These are phyloP conservation scores for Spinellus fusiger DNA, from an alignment of 192 early-diverging fungal genomes.

Conservation along the genomic window DNA sequence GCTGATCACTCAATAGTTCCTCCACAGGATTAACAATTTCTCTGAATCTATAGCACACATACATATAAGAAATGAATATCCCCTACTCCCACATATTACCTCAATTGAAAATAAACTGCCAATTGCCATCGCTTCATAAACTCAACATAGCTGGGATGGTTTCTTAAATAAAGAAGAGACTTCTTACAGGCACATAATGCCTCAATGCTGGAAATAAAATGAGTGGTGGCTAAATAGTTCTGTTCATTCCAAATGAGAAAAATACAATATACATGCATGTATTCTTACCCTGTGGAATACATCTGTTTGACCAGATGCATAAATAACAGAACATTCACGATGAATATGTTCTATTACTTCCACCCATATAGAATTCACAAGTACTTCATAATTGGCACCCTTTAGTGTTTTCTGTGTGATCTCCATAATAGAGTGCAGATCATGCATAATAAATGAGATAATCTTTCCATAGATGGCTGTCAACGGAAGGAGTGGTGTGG, in stretches of 20 bases:
- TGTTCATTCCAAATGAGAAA: slow-evolving; percentile 4
- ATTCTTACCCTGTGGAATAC: slow-evolving; percentile 56
- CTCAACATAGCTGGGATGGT: slow-evolving; percentile 41
- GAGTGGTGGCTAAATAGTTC: slow-evolving; percentile 52
- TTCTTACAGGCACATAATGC: slow-evolving; percentile 33
- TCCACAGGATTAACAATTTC: slow-evolving; percentile 42
- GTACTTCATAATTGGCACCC: slow-evolving; percentile 55
- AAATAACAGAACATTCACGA: slow-evolving; percentile 44
- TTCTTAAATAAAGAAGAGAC: slow-evolving; percentile 43
- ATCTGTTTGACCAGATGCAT: slow-evolving; percentile 60
- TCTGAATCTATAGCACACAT: slow-evolving; percentile 28
- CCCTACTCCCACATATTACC: slow-evolving; percentile 21
- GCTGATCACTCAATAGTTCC: slow-evolving; percentile 7
- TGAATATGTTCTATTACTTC: slow-evolving; percentile 42
- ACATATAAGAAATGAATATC: not conserved
- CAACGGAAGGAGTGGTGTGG: slow-evolving; percentile 26
- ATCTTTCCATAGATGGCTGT: slow-evolving; percentile 52
- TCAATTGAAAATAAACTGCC: slow-evolving; percentile 53
- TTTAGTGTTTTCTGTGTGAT: slow-evolving; percentile 50
- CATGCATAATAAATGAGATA: slow-evolving; percentile 41
- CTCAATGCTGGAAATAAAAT: slow-evolving; percentile 49
- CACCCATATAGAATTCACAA: slow-evolving; percentile 58
- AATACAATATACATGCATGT: not conserved
- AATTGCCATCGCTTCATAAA: slow-evolving; percentile 60
- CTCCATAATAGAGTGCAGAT: slow-evolving; percentile 47